Evolutionary conservation across 2,329 filamentous ascomycete genomes (phyloP), one percentile per base, ranked within the genome.

Genomic region (Scedosporium dehoogii): DNA sequence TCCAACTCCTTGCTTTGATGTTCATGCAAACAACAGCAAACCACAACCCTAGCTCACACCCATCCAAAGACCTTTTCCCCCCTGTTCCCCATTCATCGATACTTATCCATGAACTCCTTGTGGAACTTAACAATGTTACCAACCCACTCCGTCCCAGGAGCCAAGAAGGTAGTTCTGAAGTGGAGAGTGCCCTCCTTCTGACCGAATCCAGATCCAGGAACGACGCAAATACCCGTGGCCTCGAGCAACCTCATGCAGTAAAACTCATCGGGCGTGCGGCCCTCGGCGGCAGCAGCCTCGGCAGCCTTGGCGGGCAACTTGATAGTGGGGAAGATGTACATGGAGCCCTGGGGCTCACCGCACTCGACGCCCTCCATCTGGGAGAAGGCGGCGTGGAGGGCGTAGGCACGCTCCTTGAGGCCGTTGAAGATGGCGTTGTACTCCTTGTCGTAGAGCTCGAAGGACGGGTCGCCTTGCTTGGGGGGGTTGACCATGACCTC

Each of bases 271-370:
- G 93, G 78, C 12, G 81, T 79, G 71, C 89, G 89, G 69, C 85
- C 86, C 73, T 92, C 90, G 65, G 87, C 78, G 70, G 80, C 75
- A 42, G 94, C 94, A 16, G 90, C 90, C 67, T 88, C 87, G 65
- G 87, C 76, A 48, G 92, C 94, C 77, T 90, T 91, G 25, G 77
- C 69, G 1, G 94, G 85, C 25, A 99, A 80, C 41, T 80, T 85
- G 77, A 99, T 96, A 69, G 91, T 94, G 25, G 94, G 94, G 85
- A 97, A 99, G 70, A 99, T 89, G 79, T 99, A 99, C 94, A 99
- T 99, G 73, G 90, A 88, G 64, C 94, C 94, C 83, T 96, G 90
- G 62, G 94, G 94, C 68, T 86, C 82, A 70, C 89, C 89, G 77
- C 92, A 96, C 73, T 92, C 85, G 64, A 99, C 93, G 63, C 94